Base-by-base conservation (phyloP, 2,329 filamentous ascomycete species). In the Huntiella bhutanensis region DNA sequence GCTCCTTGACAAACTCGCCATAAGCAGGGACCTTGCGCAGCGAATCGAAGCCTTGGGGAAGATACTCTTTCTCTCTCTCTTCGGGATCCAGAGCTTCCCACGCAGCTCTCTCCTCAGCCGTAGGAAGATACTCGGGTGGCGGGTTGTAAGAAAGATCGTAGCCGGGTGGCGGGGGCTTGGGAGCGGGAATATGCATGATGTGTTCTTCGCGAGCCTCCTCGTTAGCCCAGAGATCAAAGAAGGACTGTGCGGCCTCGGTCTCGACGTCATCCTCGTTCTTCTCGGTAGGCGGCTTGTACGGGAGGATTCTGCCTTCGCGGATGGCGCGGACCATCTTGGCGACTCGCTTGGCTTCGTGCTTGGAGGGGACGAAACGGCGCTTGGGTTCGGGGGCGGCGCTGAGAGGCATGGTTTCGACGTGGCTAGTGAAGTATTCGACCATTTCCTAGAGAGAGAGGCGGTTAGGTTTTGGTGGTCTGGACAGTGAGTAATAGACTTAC, bases 301-400 rank as follows among this genome's bases (percentile, higher is more conserved):
- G 92, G 56, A 93, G 66, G 54, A 98, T 96, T 43, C 86, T 77
- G 33, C 92, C 91, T 62, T 96, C 88, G 53, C 82, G 78, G 54
- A 98, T 98, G 34, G 91, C 91, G 57, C 83, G 85, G 46, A 96
- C 91, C 56, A 98, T 77, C 66, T 98, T 96, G 76, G 95, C 94
- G 44, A 98, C 76, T 48, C 87, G 77, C 68, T 95, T 95, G 32
- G 84, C 82, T 63, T 98, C 91, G 61, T 98, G 85, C 63, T 95
- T 96, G 41, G 88, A 96, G 5, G 92, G 91, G 7, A 98, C 67
- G 60, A 96, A 98, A 55, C 91, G 79, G 52, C 91, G 75, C 66
- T 98, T 98, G 1, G 91, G 91, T 59, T 98, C 91, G 5, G 91
- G 91, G 1, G 91, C 91, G 40, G 87, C 80, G 58, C 85, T 95